Percentiles rank a stretch among this genome's conserved stretches.
These are phyloP conservation scores for Leishmania gerbilli DNA, from an alignment of 208 protist genomes.

Conservation along the genomic window DNA sequence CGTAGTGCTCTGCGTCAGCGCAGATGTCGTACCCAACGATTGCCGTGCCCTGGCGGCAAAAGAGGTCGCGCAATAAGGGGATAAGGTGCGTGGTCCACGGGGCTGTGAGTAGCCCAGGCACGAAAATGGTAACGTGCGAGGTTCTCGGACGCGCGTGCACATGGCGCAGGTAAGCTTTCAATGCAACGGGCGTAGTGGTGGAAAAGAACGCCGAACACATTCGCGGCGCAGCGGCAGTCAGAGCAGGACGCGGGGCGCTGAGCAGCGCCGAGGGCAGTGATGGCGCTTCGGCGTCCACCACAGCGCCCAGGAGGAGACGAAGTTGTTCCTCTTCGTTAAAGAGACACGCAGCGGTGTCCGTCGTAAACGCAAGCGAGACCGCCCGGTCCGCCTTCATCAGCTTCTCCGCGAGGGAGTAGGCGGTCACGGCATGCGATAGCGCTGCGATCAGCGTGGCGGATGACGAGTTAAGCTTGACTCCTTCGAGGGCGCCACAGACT, in stretches of 20 bases:
- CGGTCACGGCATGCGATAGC: not conserved
- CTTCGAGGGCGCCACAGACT: not conserved
- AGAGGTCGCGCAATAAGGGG: constrained; percentile 9
- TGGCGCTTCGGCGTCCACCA: not conserved
- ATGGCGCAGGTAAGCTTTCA: constrained; percentile 18
- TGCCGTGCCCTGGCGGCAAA: constrained; percentile 2
- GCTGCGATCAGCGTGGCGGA: not conserved
- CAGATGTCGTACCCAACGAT: constrained; percentile 31
- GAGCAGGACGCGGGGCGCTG: not conserved
- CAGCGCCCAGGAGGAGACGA: not conserved
- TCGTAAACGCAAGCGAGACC: not conserved
- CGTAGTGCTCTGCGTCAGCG: constrained; percentile 20
- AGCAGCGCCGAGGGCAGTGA: not conserved
- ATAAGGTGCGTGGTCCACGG: constrained; percentile 27
- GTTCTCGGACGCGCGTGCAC: not conserved
- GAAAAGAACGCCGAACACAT: constrained; percentile 12
- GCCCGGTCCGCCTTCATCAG: not conserved
- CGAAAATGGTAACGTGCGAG: constrained; percentile 14
- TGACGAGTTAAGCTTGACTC: not conserved
- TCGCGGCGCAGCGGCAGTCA: not conserved
- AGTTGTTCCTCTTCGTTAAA: constrained; percentile 8
- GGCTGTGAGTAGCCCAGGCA: constrained; percentile 30
- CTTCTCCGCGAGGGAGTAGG: constrained; percentile 1
- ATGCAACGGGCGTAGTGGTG: constrained; percentile 16
- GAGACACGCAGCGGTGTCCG: not conserved